Evolutionary conservation across 75 land plant species (phyloP), one percentile per base, ranked within the genome.

Genomic region (Picea sitchensis): DNA sequence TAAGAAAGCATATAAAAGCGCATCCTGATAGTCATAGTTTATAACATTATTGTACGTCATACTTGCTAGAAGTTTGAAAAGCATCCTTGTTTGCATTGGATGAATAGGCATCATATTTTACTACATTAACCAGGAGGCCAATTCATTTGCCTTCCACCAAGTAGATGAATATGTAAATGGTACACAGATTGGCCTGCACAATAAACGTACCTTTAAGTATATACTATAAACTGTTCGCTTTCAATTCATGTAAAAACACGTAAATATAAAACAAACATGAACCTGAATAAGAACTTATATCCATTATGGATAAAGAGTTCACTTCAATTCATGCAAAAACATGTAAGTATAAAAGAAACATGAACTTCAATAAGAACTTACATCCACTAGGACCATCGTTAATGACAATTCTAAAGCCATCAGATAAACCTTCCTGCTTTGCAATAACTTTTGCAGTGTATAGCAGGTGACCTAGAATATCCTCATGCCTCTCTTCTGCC

Each of bases 111-210:
- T 21, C 47, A n/a, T 3, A 38, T 44, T 41, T 71, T 8, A 51
- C 54, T 8, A n/a, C 9, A 71, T 87, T 86, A 95, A 79, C 98
- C 98, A 36, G 98, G 96, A 12, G 98, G 98, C 98, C 98, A 95
- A 74, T 88, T 88, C 98, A 95, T 95, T 79, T 93, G 91, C 20
- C 98, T 82, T 79, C 98, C 98, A 6, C 95, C 98, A 57, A 95
- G 61, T 60, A 95, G 90, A 80, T 95, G 98, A 73, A 95, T 65
- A 56, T 95, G 98, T 47, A 95, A 64, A 80, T 95, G 98, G 65
- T 89, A 93, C 26, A 95, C 98, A 57, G 98, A 93, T 87, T 95
- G 98, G 65, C 94, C 95, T 93, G 90, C 47, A 81, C 79, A 75
- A 76, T 17, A 69, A 78, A 44, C n/a, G 2, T 36, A 32, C 56